A percentile compares a stretch with the other conserved stretches of the same genome.
phyloP scores from a whole-genome alignment of 345 rosid genomes.

The Eutrema japonicum region DNA sequence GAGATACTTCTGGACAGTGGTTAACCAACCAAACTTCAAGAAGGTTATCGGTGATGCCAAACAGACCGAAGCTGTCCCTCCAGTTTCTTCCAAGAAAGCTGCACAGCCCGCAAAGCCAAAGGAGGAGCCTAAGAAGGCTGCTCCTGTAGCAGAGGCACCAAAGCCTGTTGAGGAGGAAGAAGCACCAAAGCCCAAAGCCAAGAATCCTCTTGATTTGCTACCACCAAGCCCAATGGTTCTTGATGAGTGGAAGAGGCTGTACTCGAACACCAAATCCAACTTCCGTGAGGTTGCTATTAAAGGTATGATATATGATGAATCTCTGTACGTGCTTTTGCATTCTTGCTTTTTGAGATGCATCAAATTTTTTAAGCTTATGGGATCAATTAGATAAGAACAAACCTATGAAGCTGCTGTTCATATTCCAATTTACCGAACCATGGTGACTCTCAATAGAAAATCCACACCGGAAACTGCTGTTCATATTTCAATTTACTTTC shows the following conservation, averaged over 20 bases:
- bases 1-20: constrained; percentile 91
- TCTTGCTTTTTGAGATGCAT: not conserved
- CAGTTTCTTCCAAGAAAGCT: constrained; percentile 42
- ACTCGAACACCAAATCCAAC: constrained; percentile 90
- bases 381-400: not conserved
- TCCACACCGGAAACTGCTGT: not conserved
- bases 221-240: constrained; percentile 92
- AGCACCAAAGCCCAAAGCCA: constrained; percentile 58
- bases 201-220: constrained; percentile 89
- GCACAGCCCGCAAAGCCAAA: constrained; percentile 42
- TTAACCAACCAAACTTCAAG: constrained; percentile 82
- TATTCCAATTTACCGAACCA: not conserved
- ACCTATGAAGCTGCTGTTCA: not conserved
- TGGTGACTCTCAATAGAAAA: not conserved
- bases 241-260: constrained; percentile 99
- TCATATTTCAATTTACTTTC: not conserved
- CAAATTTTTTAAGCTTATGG: not conserved
- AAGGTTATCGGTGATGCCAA: constrained; percentile 77
- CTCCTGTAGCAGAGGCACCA: constrained; percentile 42
- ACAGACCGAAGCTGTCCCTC: constrained; percentile 65
- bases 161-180: constrained; percentile 43
- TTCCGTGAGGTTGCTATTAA: constrained; percentile 96
- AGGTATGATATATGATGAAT: constrained; percentile 52
- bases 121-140: constrained; percentile 45
- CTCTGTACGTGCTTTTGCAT: not conserved